Evolutionary conservation across 2,329 filamentous ascomycete species (phyloP), one percentile per base, ranked within the genome.

Genomic region (Trematosphaeria pertusa): DNA sequence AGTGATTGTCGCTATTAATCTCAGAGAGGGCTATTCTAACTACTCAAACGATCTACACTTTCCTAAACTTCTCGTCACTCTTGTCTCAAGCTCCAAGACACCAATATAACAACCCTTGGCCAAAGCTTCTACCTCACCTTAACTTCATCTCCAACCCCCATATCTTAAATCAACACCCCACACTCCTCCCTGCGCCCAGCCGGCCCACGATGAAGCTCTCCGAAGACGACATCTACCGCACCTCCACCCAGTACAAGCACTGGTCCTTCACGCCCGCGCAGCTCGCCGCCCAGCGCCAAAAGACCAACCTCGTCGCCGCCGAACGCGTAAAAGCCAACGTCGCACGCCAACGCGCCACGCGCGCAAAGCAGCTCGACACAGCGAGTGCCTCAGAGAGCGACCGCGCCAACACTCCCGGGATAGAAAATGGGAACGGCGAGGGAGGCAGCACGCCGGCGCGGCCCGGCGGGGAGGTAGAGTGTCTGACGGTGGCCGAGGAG

Each of bases 141-240:
- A 39, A 17, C 14, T 19, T 14, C 14, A 30, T 21, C 34, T 33
- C 30, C 17, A 44, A 6, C 17, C 9, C 21, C 7, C 24, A 5
- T 19, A 6, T n/a, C 35, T 10, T 20, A 20, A 22, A n/a, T 24
- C 30, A 9, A 33, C 28, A 4, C 30, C 21, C 37, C 17, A 35
- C 26, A 19, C n/a, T 28, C 21, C 9, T 14, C 34, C 52, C 17
- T 39, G 24, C 24, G 24, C 22, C 20, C 41, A 17, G 31, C 30
- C 50, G 37, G n/a, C n/a, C 47, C 43, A 61, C 47, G 24, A 73
- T 73, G 70, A 67, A 65, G 52, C 60, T 95, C 84, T 88, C 85
- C 52, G 94, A 99, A 81, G 94, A 99, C 74, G 89, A 90, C 58
- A 81, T 92, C 44, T 99, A 97, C 75, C 86, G 91, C 22, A 83